Evolutionary conservation across 495 filamentous ascomycete genomes (phyloP), one percentile per base, ranked within the genome.

Genomic region (Tetracladium setigerum): DNA sequence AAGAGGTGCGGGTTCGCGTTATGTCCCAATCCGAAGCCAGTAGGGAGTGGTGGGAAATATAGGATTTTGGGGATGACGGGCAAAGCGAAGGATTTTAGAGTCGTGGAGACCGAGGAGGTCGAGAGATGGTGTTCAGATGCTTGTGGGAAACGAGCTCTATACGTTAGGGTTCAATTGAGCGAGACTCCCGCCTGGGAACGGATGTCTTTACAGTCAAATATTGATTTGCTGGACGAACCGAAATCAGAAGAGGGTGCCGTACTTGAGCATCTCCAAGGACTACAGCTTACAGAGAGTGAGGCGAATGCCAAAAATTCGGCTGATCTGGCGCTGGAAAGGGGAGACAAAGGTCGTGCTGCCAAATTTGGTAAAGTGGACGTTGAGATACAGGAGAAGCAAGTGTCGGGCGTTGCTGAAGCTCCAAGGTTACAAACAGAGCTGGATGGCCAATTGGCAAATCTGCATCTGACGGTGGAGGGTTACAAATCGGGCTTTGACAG

Each of bases 121-220:
- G 88, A 94, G 64, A 82, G 83, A 58, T 98, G 94, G 87, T 98
- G 92, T 61, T 85, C 81, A 1, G 76, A 84, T 37, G 69, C 69
- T 14, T 98, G 92, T 71, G 84, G 82, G 1, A 73, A 80, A 53
- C 72, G 83, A 32, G 89, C 86, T 14, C 67, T 95, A 53, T 94
- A 86, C 63, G 69, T 98, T 49, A 83, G 86, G 54, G 84, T 91
- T 33, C 92, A 98, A 67, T 73, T 98, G 19, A 79, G 68, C 31
- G 81, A 86, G 51, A 77, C 80, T 49, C 86, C 87, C 0, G 83
- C 83, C 7, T 92, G 87, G 86, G 74, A 83, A 57, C 72, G 88
- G 38, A 72, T 69, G 9, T 73, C 65, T 17, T 63, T 66, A 15
- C 60, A 68, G 22, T 62, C 64, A 9, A 60, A 62, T 13, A 67